Percentiles rank a stretch among this genome's conserved stretches.
Conservation (phyloP, 2,329 filamentous ascomycete species). For the Microcyclospora tardicrescens region DNA sequence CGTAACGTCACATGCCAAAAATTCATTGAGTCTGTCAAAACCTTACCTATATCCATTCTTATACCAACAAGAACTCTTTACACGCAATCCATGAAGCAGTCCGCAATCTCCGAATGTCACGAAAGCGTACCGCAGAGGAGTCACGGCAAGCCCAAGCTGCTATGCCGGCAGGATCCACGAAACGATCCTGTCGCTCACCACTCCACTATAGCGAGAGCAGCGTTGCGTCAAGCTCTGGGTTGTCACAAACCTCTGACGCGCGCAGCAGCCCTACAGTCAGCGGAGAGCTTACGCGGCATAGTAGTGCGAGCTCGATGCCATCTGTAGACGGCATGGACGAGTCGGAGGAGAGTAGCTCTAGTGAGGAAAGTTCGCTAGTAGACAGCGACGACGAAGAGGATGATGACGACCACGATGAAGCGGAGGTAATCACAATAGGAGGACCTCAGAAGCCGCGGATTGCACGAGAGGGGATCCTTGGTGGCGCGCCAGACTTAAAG, state of each 20-base stretch:
- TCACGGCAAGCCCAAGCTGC: background rate
- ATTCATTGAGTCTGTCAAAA: too few relatives aligned
- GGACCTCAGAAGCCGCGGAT: conserved; percentile 10
- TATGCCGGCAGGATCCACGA: background rate
- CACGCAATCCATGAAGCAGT: too few relatives aligned
- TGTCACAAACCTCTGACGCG: conserved; percentile 4
- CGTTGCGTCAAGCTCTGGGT: conserved; percentile 1
- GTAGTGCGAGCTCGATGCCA: conserved; percentile 2
- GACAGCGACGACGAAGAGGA: background rate
- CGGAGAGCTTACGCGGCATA: conserved; percentile 1
- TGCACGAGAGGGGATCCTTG: conserved; percentile 3
- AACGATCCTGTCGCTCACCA: conserved; percentile 1
- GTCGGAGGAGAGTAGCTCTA: conserved; percentile 5
- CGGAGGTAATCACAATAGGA: conserved; percentile 5
- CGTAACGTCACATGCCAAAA: too few relatives aligned
- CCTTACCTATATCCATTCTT: too few relatives aligned
- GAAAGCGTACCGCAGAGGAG: background rate
- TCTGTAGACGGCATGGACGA: conserved; percentile 1
- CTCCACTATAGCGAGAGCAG: conserved; percentile 4
- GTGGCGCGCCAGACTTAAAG: conserved; percentile 12
- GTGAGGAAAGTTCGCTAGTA: conserved; percentile 1
- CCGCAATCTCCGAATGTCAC: conserved; percentile 1
- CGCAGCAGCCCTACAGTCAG: conserved; percentile 3
- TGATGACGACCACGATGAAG: conserved; percentile 1
- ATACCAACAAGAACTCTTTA: too few relatives aligned